A percentile compares a stretch with the other conserved stretches of the same genome.
Evolutionary conservation across 192 early-diverging fungal genomes (phyloP).

Genomic region (Blastocladiella britannica): DNA sequence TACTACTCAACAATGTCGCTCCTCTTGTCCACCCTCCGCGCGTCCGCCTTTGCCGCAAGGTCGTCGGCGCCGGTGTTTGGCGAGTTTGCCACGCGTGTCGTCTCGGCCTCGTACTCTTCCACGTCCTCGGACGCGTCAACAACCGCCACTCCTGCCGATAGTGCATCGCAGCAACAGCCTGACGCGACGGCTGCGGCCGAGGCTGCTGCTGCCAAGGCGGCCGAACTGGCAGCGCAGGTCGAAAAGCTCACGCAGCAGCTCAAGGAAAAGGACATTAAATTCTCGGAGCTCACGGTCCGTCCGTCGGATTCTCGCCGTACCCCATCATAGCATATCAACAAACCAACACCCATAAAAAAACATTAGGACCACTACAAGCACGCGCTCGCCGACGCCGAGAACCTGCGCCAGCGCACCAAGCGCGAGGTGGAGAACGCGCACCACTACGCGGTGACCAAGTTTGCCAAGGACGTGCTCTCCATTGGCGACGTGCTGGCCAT

Average conservation of each 20-base stretch:
- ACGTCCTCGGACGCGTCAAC: too few relatives aligned
- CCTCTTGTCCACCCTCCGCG: too few relatives aligned
- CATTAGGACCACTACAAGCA: slow-evolving; percentile 73
- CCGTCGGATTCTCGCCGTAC: not conserved
- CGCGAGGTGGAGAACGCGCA: slow-evolving; percentile 62
- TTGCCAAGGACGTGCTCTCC: slow-evolving; percentile 87
- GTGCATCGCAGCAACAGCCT: too few relatives aligned
- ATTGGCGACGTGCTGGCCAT: slow-evolving; percentile 77
- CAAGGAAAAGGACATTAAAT: slow-evolving; percentile 22
- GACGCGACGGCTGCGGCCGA: too few relatives aligned
- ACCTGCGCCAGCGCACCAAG: slow-evolving; percentile 70
- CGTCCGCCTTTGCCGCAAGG: too few relatives aligned
- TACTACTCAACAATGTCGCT: too few relatives aligned
- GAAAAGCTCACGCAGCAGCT: slow-evolving; percentile 13
- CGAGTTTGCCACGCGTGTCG: too few relatives aligned
- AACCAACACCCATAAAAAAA: not conserved
- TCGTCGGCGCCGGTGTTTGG: too few relatives aligned
- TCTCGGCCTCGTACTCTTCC: too few relatives aligned
- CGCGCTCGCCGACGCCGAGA: slow-evolving; percentile 88
- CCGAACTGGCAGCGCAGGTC: slow-evolving; percentile 8
- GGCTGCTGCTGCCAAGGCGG: slow-evolving; percentile 6
- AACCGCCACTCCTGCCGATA: too few relatives aligned
- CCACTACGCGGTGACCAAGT: slow-evolving; percentile 87
- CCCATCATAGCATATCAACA: slow-evolving; percentile 1
- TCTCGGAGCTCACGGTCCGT: slow-evolving; percentile 19